phyloP scores from a whole-genome alignment of 305 asterid genomes.

The Rubia peregrina region DNA sequence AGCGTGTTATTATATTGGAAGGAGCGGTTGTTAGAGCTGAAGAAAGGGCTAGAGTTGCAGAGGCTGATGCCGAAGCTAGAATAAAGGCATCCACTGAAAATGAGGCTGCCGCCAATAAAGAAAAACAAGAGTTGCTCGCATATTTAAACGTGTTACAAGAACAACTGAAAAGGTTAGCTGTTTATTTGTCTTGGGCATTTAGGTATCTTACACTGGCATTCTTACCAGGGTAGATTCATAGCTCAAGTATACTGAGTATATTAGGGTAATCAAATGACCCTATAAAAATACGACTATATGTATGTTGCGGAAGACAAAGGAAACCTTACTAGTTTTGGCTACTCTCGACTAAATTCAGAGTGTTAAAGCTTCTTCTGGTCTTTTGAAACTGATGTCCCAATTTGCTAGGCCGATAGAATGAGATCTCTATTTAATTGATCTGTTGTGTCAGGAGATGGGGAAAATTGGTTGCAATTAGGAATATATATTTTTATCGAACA shows the following conservation, averaged over 20 bases:
- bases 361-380: no score
- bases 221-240: background rate
- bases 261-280: background rate
- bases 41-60: constrained; percentile 79
- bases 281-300: background rate
- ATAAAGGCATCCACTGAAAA: constrained; percentile 64
- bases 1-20: constrained; percentile 82
- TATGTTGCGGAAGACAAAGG: background rate
- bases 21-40: constrained; percentile 95
- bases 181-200: background rate
- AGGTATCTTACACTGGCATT: background rate
- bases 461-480: background rate
- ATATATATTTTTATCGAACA: background rate
- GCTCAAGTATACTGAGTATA: background rate
- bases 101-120: constrained; percentile 64
- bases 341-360: background rate
- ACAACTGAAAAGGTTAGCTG: constrained; percentile 66
- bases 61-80: constrained; percentile 79
- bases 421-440: background rate
- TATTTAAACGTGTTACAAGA: constrained; percentile 62
- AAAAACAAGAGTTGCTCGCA: constrained; percentile 74
- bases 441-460: background rate
- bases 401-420: no score
- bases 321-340: background rate
- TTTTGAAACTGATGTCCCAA: no score